Evolutionary conservation across 2,329 filamentous ascomycete species (phyloP).

Genomic region (Alternaria gansuensis): DNA sequence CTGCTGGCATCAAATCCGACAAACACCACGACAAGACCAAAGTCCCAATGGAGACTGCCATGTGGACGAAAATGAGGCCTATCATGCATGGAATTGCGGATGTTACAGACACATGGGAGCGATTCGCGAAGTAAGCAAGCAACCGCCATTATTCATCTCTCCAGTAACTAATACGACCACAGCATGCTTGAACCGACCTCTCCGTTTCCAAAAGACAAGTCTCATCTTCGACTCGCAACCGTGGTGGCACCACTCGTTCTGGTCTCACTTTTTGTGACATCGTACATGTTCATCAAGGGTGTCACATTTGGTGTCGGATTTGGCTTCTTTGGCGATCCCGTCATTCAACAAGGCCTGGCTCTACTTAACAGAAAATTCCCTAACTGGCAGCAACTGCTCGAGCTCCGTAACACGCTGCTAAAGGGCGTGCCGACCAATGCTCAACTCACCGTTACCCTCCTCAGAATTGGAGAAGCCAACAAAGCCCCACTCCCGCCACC

Average conservation of each 20-base stretch:
- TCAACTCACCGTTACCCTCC: constrained; percentile 80
- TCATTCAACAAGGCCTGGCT: constrained; percentile 68
- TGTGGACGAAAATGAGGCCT: constrained; percentile 79
- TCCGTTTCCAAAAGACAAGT: constrained; percentile 57
- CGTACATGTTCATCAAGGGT: constrained; percentile 67
- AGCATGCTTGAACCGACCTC: constrained; percentile 59
- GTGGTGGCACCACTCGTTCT: constrained; percentile 57
- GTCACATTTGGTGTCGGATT: constrained; percentile 74
- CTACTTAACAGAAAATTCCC: constrained; percentile 71
- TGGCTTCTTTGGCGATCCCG: constrained; percentile 80
- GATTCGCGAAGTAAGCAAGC: constrained; percentile 65
- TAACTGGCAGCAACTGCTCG: constrained; percentile 77
- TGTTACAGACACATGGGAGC: constrained; percentile 69
- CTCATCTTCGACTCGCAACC: constrained; percentile 58
- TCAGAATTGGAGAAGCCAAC: constrained; percentile 83
- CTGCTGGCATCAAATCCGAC: constrained; percentile 60
- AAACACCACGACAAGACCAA: constrained; percentile 77
- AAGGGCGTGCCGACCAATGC: constrained; percentile 87
- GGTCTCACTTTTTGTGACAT: constrained; percentile 57
- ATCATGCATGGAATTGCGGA: constrained; percentile 73
- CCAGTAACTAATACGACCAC: constrained; percentile 15
- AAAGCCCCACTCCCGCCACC: constrained; percentile 77
- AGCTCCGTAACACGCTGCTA: constrained; percentile 77
- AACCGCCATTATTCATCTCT: no score
- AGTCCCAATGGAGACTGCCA: constrained; percentile 76